Percentiles rank a stretch among this genome's conserved stretches.
phyloP scores from a whole-genome alignment of 257 asterid genomes.

The Solanum chmielewskii region DNA sequence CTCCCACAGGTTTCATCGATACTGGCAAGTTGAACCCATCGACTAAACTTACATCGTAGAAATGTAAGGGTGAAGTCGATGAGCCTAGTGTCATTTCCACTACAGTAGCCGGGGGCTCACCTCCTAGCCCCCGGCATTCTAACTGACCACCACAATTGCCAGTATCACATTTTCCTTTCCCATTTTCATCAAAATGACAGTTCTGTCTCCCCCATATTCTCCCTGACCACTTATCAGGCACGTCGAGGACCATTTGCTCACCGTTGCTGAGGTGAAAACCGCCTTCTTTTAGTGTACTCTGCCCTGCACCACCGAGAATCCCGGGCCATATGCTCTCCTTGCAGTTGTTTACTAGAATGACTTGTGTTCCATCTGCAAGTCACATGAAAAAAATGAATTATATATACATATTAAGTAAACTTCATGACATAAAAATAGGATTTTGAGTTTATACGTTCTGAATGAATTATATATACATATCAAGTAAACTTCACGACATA shows the following conservation, averaged over 20 bases:
- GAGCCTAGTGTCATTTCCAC: slow-evolving; percentile 96
- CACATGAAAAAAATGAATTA: neutral
- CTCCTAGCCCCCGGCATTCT: slow-evolving; percentile 66
- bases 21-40: slow-evolving; percentile 93
- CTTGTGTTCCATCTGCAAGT: slow-evolving; percentile 63
- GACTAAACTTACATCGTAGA: slow-evolving; percentile 77
- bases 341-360: slow-evolving; percentile 82
- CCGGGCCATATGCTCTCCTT: slow-evolving; percentile 85
- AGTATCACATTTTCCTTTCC: slow-evolving; percentile 63
- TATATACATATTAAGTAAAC: neutral
- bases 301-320: slow-evolving; percentile 72
- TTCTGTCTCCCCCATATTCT: slow-evolving; percentile 77
- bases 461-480: neutral
- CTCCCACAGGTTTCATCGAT: slow-evolving; percentile 83
- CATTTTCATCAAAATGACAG: slow-evolving; percentile 39
- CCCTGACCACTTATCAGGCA: slow-evolving; percentile 88
- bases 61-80: slow-evolving; percentile 63
- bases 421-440: neutral
- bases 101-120: slow-evolving; percentile 79
- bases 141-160: slow-evolving; percentile 69
- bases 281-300: slow-evolving; percentile 41
- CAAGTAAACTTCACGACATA: neutral
- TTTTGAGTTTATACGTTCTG: neutral
- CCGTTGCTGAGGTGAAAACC: slow-evolving; percentile 58
- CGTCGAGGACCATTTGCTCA: slow-evolving; percentile 42